phyloP scores from a whole-genome alignment of 768 basidiomycete species.

The Amanita pallidorosea region DNA sequence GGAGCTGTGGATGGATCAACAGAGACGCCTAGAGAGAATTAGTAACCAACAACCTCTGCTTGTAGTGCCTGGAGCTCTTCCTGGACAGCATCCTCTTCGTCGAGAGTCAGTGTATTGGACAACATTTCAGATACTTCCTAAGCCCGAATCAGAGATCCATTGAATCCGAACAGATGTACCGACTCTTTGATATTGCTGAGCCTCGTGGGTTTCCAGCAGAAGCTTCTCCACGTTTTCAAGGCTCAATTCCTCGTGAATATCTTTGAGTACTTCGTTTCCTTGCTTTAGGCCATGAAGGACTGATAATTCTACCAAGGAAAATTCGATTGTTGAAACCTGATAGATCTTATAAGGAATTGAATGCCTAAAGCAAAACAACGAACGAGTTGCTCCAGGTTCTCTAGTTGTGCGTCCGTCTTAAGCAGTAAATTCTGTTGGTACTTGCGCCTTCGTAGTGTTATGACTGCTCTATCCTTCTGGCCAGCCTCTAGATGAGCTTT shows the following conservation, averaged over 20 bases:
- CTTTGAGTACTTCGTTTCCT: conserved; percentile 86
- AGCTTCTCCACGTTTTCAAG: conserved; percentile 89
- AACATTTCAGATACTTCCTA: conserved; percentile 92
- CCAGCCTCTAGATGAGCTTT: conserved; percentile 71
- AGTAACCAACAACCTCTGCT: conserved; percentile 40
- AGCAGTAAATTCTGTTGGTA: conserved; percentile 82
- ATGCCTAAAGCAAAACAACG: not conserved
- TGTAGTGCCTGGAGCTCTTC: conserved; percentile 67
- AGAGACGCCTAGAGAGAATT: not conserved
- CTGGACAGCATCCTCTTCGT: conserved; percentile 93
- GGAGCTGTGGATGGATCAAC: conserved; percentile 17
- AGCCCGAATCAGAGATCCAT: conserved; percentile 4
- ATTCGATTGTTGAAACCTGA: conserved; percentile 94
- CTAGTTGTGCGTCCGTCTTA: conserved; percentile 87
- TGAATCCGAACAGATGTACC: not conserved
- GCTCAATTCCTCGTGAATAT: conserved; percentile 92
- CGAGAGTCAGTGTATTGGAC: conserved; percentile 66
- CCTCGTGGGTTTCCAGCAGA: conserved; percentile 88
- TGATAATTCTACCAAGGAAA: conserved; percentile 87
- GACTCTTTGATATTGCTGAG: conserved; percentile 84
- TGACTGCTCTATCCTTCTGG: conserved; percentile 78
- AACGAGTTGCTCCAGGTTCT: conserved; percentile 85
- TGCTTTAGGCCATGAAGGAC: conserved; percentile 88
- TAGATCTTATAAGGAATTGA: not conserved
- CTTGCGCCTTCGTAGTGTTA: conserved; percentile 83